Evolutionary conservation across 345 rosid genomes (phyloP).

Genomic region (Pistacia atlantica): DNA sequence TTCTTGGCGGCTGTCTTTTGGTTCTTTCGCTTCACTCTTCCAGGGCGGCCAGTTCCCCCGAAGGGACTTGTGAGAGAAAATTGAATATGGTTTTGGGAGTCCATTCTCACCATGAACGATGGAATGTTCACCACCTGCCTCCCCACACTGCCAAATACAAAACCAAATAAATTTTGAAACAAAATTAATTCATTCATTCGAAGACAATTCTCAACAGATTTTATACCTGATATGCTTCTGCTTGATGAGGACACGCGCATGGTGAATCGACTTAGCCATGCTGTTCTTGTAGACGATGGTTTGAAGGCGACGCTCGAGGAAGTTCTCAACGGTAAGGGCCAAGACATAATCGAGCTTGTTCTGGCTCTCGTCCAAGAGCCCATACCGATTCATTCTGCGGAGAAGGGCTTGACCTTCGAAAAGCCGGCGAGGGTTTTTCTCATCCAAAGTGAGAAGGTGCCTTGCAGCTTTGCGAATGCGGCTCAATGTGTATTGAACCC

Average conservation of each 20-base stretch:
- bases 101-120: constrained; percentile 46
- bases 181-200: too few species aligned
- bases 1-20: constrained; percentile 45
- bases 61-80: constrained; percentile 45
- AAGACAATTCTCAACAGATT: too few species aligned
- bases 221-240: constrained; percentile 23
- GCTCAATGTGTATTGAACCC: too few species aligned
- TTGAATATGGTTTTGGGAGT: constrained; percentile 48
- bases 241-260: constrained; percentile 33
- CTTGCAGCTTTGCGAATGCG: too few species aligned
- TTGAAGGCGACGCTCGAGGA: constrained; percentile 53
- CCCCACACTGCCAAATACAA: constrained; percentile 33
- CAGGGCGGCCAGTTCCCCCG: constrained; percentile 37
- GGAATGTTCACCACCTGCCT: constrained; percentile 50
- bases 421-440: too few species aligned
- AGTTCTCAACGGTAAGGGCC: constrained; percentile 51
- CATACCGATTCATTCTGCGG: too few species aligned
- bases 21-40: constrained; percentile 56
- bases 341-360: constrained; percentile 47
- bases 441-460: too few species aligned
- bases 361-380: too few species aligned
- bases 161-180: too few species aligned
- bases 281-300: constrained; percentile 43
- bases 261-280: constrained; percentile 57
- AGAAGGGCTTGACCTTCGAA: too few species aligned